These are phyloP conservation scores for Tolypocladium tundrense DNA, from an alignment of 2,329 filamentous ascomycete genomes.

Conservation along the genomic window DNA sequence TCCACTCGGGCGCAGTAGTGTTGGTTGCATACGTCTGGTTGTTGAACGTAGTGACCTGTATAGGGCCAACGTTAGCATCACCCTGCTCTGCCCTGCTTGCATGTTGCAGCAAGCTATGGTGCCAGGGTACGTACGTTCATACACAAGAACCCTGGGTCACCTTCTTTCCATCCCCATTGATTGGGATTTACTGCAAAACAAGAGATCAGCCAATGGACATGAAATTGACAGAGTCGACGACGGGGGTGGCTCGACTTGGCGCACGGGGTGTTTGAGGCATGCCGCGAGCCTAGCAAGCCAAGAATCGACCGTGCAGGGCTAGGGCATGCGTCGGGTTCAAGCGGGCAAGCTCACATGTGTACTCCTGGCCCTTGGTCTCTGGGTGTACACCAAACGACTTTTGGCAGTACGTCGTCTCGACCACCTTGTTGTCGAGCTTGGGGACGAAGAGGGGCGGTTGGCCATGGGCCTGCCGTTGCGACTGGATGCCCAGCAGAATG, in stretches of 20 bases:
- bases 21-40: slow-evolving; percentile 39
- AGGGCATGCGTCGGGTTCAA: neutral
- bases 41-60: slow-evolving; percentile 35
- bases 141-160: slow-evolving; percentile 31
- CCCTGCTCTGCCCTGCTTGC: neutral
- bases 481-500: slow-evolving; percentile 37
- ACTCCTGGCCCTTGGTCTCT: slow-evolving; percentile 30
- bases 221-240: neutral
- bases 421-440: slow-evolving; percentile 18
- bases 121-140: slow-evolving; percentile 35
- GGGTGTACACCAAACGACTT: slow-evolving; percentile 34
- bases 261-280: no score
- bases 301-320: neutral
- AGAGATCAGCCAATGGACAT: slow-evolving; percentile 1
- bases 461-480: slow-evolving; percentile 29
- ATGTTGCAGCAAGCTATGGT: neutral
- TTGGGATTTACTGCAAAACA: slow-evolving; percentile 39
- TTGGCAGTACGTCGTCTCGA: slow-evolving; percentile 29
- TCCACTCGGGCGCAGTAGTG: slow-evolving; percentile 35
- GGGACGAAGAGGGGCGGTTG: slow-evolving; percentile 31
- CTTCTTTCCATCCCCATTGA: slow-evolving; percentile 37
- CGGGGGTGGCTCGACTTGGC: neutral
- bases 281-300: no score
- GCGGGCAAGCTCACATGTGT: slow-evolving; percentile 30
- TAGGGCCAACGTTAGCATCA: neutral